Conservation (phyloP, 306 rosid species). For the Betula pendula region DNA sequence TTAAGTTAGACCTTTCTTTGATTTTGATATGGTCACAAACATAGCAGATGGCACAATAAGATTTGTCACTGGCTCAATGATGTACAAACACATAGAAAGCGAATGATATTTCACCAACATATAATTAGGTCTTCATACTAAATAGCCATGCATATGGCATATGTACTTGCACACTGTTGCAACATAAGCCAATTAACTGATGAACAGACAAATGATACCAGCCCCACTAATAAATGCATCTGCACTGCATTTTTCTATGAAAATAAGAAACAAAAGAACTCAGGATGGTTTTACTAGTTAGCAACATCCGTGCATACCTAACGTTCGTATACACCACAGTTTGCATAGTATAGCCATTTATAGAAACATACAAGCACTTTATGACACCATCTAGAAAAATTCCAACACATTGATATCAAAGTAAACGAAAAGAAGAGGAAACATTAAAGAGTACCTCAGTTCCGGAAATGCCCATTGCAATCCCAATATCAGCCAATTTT, state of each 20-base stretch:
- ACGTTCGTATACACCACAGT: neutral
- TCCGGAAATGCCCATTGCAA: constrained; percentile 98
- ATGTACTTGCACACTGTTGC: neutral
- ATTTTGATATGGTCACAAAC: neutral
- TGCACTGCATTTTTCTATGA: no score
- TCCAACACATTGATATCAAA: neutral
- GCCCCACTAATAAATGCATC: neutral
- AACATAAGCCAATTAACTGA: neutral
- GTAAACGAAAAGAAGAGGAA: constrained; percentile 5
- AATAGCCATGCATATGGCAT: neutral
- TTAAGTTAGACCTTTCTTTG: no score
- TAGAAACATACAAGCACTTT: neutral
- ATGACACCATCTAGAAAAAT: neutral
- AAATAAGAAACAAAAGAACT: no score
- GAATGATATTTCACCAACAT: neutral
- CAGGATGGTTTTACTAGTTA: neutral
- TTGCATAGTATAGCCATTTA: neutral
- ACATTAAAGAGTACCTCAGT: constrained; percentile 64
- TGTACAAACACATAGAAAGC: neutral
- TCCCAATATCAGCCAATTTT: constrained; percentile 92
- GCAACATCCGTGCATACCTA: neutral
- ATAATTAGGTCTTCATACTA: neutral
- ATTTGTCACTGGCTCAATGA: neutral
- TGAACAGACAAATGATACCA: neutral
- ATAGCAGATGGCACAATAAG: neutral